Evolutionary conservation across 1,284 basidiomycete genomes (phyloP).

Genomic region (Erythrobasidium hasegawianum): DNA sequence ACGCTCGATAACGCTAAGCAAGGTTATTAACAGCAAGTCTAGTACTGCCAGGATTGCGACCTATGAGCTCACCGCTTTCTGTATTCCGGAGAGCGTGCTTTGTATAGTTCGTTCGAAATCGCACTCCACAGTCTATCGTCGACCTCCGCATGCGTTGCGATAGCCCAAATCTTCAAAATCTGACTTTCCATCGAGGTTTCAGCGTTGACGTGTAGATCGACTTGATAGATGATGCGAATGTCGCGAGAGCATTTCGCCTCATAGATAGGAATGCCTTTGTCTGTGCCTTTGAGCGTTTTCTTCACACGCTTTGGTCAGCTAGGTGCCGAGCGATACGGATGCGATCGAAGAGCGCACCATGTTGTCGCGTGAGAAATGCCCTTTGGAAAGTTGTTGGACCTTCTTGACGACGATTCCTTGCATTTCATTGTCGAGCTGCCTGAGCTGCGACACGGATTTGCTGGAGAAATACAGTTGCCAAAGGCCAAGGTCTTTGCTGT

Average conservation of each 20-base stretch:
- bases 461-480: slow-evolving; percentile 23
- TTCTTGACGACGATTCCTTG: slow-evolving; percentile 16
- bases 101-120: slow-evolving; percentile 33
- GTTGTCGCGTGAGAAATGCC: slow-evolving; percentile 41
- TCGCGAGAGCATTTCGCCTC: slow-evolving; percentile 42
- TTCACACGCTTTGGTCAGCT: background rate
- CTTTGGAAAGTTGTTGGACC: slow-evolving; percentile 29
- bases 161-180: slow-evolving; percentile 40
- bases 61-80: slow-evolving; percentile 35
- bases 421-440: slow-evolving; percentile 27
- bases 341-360: slow-evolving; percentile 37
- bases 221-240: slow-evolving; percentile 42
- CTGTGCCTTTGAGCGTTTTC: slow-evolving; percentile 20
- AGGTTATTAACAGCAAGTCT: too few species aligned
- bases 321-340: background rate
- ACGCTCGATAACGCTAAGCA: background rate
- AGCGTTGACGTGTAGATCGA: slow-evolving; percentile 29
- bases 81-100: slow-evolving; percentile 37
- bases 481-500: background rate
- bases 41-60: too few species aligned
- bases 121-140: slow-evolving; percentile 41
- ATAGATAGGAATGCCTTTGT: slow-evolving; percentile 40
- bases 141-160: slow-evolving; percentile 41
- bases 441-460: slow-evolving; percentile 11
- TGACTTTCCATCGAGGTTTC: slow-evolving; percentile 9